These are phyloP conservation scores for Aphanocladium album DNA, from an alignment of 2,329 filamentous ascomycete genomes.

Conservation along the genomic window DNA sequence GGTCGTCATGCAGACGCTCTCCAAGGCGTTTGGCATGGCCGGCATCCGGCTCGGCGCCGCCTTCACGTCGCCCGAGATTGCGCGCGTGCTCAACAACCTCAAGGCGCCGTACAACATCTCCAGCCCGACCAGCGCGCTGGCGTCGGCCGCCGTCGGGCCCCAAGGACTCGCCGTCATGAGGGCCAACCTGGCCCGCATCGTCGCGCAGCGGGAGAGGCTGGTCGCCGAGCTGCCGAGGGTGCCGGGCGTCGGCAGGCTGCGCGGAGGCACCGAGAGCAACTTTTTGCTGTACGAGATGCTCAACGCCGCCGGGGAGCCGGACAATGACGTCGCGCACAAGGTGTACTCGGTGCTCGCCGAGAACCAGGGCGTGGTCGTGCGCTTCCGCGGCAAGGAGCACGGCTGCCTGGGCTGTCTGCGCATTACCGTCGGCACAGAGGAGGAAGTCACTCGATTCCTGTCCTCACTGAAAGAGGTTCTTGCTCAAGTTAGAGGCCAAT, in stretches of 20 bases:
- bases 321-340: constrained; percentile 70
- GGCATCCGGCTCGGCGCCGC: constrained; percentile 86
- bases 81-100: constrained; percentile 77
- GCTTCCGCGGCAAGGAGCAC: constrained; percentile 88
- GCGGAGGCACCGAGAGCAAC: constrained; percentile 77
- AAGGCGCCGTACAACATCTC: constrained; percentile 97
- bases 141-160: constrained; percentile 63
- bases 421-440: constrained; percentile 86
- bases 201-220: constrained; percentile 72
- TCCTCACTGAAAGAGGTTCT: constrained; percentile 54
- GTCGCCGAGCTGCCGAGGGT: constrained; percentile 68
- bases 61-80: constrained; percentile 71
- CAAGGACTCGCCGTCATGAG: constrained; percentile 70
- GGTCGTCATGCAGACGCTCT: constrained; percentile 97
- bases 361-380: constrained; percentile 80
- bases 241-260: constrained; percentile 71
- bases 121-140: constrained; percentile 78
- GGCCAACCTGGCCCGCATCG: constrained; percentile 61
- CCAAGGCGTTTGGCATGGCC: constrained; percentile 93
- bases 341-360: constrained; percentile 85
- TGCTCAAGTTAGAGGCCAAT: constrained; percentile 34
- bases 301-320: constrained; percentile 64
- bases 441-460: constrained; percentile 77
- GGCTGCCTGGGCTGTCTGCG: constrained; percentile 85
- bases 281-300: constrained; percentile 90